phyloP scores from a whole-genome alignment of 2,329 filamentous ascomycete species.

The Xylariaceae sp. region DNA sequence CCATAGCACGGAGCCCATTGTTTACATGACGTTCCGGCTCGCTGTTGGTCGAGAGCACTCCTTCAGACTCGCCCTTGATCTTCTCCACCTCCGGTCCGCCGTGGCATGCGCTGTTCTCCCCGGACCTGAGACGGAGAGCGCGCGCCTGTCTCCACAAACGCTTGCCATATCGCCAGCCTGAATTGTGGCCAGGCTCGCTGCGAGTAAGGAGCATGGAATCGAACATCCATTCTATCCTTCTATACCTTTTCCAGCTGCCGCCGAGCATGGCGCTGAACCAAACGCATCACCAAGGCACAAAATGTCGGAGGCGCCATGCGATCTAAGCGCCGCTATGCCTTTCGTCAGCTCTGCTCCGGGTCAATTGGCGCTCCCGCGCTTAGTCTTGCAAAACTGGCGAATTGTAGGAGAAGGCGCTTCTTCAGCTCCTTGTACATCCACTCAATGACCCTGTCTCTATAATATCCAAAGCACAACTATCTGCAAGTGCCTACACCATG shows the following conservation, averaged over 20 bases:
- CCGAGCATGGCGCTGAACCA: slow-evolving; percentile 6
- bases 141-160: slow-evolving; percentile 6
- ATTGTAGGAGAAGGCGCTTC: no score
- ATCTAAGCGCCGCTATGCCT: no score
- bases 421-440: no score
- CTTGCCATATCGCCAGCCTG: slow-evolving; percentile 1
- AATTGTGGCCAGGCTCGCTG: slow-evolving; percentile 5
- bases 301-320: slow-evolving; percentile 21
- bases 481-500: no score
- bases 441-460: no score
- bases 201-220: slow-evolving; percentile 6
- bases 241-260: slow-evolving; percentile 18
- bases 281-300: slow-evolving; percentile 14
- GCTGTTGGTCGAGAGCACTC: slow-evolving; percentile 10
- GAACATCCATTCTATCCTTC: slow-evolving; percentile 8
- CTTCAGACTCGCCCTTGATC: slow-evolving; percentile 1
- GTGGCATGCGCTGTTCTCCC: background rate
- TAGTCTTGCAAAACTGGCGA: no score
- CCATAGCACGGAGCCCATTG: slow-evolving; percentile 10
- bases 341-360: no score
- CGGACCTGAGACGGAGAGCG: slow-evolving; percentile 5
- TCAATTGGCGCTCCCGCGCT: no score
- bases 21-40: slow-evolving; percentile 3
- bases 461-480: no score
- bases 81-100: slow-evolving; percentile 6